Base-by-base conservation (phyloP, 179 eudicot genomes). In the Sideroxylon spinosum region DNA sequence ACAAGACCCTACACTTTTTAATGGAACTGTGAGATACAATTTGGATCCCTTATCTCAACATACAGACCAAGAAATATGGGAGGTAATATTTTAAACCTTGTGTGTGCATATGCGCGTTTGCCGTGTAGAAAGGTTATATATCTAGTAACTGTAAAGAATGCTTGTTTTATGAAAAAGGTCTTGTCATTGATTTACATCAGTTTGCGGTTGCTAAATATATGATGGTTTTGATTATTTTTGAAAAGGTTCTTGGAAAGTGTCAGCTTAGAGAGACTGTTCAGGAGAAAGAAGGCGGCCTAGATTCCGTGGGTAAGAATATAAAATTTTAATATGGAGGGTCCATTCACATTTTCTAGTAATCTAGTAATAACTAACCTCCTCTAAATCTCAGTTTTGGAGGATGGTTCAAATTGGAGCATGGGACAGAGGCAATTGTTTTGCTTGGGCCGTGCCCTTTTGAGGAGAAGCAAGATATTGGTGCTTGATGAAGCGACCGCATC, bases 1-100 rank as follows among this genome's bases (percentile, higher is more conserved):
- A 56, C 90, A 87, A 73, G 90, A 87, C 9, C 88, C 90, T 9
- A 85, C 88, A 1, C 90, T 87, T 67, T 87, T 87, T 59, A 76
- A 64, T 60, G 87, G 90, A 19, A 81, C 88, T 11, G 83, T 87
- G 50, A 79, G 90, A 53, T 83, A 79, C 80, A 87, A 87, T 82
- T 75, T 88, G 68, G 90, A 87, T 55, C 90, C 87, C 63, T 84
- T 87, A 71, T 74, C 80, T 4, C 67, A 84, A 46, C 87, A 86
- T 55, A 79, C 87, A 3, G 90, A 87, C 46, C 81, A 82, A 46
- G 87, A 87, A 73, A 84, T 87, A 67, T 87, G 90, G 90, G 78
- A 86, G 87, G 90, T 86, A 69, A 74, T 16, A 10, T 67, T 7
- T 37, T 46, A 7, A 19, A 5, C 73, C 28, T 69, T 69, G 1